phyloP scores from a whole-genome alignment of 768 basidiomycete species.

The Coprinellus micaceus region DNA sequence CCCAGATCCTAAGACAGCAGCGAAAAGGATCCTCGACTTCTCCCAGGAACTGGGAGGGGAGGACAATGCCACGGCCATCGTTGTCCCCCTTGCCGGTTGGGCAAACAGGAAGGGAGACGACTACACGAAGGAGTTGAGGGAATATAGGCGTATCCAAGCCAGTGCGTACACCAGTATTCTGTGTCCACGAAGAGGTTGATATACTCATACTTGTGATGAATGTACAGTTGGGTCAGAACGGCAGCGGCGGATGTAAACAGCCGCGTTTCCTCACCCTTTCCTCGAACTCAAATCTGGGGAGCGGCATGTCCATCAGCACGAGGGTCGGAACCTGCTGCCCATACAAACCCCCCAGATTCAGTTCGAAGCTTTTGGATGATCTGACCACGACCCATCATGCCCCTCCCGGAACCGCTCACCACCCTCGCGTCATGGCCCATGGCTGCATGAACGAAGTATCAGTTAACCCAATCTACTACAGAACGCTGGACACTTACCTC shows the following conservation, averaged over 20 bases:
- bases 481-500: too few species aligned
- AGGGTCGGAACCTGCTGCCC: constrained; percentile 93
- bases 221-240: constrained; percentile 59
- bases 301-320: constrained; percentile 86
- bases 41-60: constrained; percentile 84
- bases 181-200: too few species aligned
- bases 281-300: constrained; percentile 66
- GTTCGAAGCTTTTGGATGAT: constrained; percentile 79
- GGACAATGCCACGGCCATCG: constrained; percentile 89
- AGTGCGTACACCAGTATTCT: constrained; percentile 34
- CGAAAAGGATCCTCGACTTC: constrained; percentile 76
- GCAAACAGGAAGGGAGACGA: constrained; percentile 77
- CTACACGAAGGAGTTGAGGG: constrained; percentile 74
- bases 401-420: constrained; percentile 56
- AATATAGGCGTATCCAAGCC: constrained; percentile 70
- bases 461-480: background rate
- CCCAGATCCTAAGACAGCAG: constrained; percentile 72
- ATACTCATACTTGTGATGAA: too few species aligned
- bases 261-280: too few species aligned
- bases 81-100: constrained; percentile 93
- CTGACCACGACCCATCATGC: constrained; percentile 80
- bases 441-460: constrained; percentile 35
- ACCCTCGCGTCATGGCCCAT: constrained; percentile 86
- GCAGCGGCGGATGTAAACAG: constrained; percentile 59
- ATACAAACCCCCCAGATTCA: constrained; percentile 67